Conservation (phyloP, 192 early-diverging fungal genomes). For the Backusella luteola region DNA sequence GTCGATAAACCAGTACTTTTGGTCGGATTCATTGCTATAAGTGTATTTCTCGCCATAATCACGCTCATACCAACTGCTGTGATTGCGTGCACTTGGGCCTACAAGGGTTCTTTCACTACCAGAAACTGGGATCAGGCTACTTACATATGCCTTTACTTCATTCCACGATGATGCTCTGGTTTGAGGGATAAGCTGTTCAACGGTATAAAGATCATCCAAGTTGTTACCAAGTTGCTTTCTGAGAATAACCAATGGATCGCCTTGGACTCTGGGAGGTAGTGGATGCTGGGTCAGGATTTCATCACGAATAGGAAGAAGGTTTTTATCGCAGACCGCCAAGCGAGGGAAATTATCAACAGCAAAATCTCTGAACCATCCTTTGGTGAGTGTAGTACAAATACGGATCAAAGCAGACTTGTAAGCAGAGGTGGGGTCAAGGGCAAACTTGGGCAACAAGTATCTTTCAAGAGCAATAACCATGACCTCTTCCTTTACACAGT, state of each 20-base stretch:
- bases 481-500: not conserved
- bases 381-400: not conserved
- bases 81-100: too few relatives aligned
- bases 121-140: too few relatives aligned
- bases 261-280: not conserved
- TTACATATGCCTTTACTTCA: too few relatives aligned
- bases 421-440: not conserved
- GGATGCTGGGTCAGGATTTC: not conserved
- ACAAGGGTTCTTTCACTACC: too few relatives aligned
- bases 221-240: not conserved
- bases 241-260: not conserved
- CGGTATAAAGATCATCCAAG: not conserved
- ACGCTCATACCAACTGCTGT: too few relatives aligned
- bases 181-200: not conserved
- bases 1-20: too few relatives aligned
- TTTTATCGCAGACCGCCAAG: not conserved
- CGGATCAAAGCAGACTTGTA: not conserved
- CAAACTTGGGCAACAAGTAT: not conserved
- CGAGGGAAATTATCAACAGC: not conserved
- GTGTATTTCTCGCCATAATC: too few relatives aligned
- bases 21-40: too few relatives aligned
- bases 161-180: too few relatives aligned
- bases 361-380: not conserved
- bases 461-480: not conserved
- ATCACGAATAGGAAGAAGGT: not conserved